Percentiles rank a stretch among this genome's conserved stretches.
These are phyloP conservation scores for Cladosporium sp. DNA, from an alignment of 2,329 filamentous ascomycete species.

Conservation along the genomic window DNA sequence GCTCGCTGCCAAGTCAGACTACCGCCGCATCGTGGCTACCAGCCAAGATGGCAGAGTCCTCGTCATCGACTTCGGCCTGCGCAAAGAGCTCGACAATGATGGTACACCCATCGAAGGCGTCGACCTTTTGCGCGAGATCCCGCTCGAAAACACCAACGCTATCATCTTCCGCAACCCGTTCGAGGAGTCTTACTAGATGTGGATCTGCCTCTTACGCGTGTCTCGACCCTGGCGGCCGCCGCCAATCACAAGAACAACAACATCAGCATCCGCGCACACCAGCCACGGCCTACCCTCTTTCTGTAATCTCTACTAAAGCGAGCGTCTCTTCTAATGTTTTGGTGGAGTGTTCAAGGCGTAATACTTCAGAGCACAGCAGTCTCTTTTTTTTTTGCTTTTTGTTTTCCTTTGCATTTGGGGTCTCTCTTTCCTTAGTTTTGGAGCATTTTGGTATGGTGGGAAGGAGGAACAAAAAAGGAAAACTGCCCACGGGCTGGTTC, in stretches of 20 bases:
- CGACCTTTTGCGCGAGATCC: conserved; percentile 45
- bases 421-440: not conserved
- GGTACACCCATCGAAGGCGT: conserved; percentile 50
- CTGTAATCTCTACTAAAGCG: not conserved
- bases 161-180: conserved; percentile 29
- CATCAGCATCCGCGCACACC: not conserved
- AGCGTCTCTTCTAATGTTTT: not conserved
- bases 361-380: conserved; percentile 1
- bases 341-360: not conserved
- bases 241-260: not conserved
- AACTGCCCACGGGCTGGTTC: not conserved
- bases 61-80: conserved; percentile 82
- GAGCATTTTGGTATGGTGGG: not conserved
- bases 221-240: not conserved
- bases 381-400: not conserved
- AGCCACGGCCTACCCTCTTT: not conserved
- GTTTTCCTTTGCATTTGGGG: not conserved
- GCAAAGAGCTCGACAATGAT: conserved; percentile 39
- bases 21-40: conserved; percentile 88
- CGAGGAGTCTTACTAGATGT: conserved; percentile 4
- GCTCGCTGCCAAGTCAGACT: conserved; percentile 91
- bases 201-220: not conserved
- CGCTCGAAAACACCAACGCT: conserved; percentile 27
- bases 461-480: not conserved
- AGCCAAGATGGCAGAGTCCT: conserved; percentile 91